Evolutionary conservation across 257 asterid species (phyloP), one percentile per base, ranked within the genome.

Genomic region (Osmanthus fragrans): DNA sequence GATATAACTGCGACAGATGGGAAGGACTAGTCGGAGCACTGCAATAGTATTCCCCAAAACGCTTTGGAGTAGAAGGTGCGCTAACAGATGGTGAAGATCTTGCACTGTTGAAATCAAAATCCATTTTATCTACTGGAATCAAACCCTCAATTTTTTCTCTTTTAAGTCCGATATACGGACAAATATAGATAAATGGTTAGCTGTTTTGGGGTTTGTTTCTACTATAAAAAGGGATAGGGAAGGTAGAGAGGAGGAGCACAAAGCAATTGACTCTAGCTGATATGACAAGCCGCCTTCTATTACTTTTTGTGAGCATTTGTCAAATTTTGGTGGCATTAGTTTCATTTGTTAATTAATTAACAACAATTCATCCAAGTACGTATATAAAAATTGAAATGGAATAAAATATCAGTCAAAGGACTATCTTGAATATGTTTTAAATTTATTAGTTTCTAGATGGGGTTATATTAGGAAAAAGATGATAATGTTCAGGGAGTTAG

Each of bases 21-120:
- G 92, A 75, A 16, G 98, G 98, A 79, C 92, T 89, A 0, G 93
- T 39, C 0, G 98, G 98, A 27, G 98, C 96, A 72, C 97, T 91
- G 81, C 79, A 80, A 72, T 91, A 93, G 82, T 78, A 87, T 0
- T 83, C 85, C 1, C 90, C 87, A 45, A 87, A 79, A 8, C 83
- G 75, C 49, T 74, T 81, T 2, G 93, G 92, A 0, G 92, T 68
- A 0, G 87, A 36, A 66, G 91, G 90, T 15, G 86, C 72, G 36
- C 80, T 85, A 1, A 37, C 51, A 70, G 65, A 78, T 13, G 94
- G 89, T 32, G 94, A 78, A 63, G 91, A 79, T 19, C 83, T 82
- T 16, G 83, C 85, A 65, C 89, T 86, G 79, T 77, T 80, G 83
- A 89, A 85, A 71, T 86, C 92, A 70, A 89, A 89, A 65, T 87